These are phyloP conservation scores for Castanea sativa DNA, from an alignment of 306 rosid species.

Conservation along the genomic window DNA sequence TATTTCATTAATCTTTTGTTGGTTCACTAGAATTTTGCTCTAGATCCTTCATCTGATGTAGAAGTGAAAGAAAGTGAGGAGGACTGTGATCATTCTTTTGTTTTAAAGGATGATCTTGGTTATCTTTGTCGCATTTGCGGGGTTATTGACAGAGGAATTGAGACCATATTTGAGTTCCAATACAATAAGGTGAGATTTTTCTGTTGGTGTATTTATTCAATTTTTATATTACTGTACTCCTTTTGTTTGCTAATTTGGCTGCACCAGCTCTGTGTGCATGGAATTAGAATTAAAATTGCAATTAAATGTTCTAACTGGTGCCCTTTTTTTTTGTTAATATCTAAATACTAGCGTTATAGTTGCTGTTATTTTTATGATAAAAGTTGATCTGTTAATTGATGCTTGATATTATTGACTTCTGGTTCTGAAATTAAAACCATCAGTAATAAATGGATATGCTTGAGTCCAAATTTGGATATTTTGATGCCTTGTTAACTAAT, in stretches of 20 bases:
- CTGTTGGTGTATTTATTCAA: neutral
- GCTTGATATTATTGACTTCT: too few species aligned
- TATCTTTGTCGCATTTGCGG: conserved; percentile 93
- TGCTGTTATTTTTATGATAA: neutral
- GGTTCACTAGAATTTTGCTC: conserved; percentile 46
- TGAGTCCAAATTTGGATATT: neutral
- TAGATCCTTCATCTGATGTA: conserved; percentile 42
- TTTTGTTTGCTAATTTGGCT: neutral
- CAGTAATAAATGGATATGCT: neutral
- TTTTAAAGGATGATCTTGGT: conserved; percentile 90
- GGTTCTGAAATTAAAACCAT: neutral
- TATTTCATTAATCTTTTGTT: conserved; percentile 20
- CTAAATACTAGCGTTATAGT: neutral
- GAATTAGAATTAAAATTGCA: neutral
- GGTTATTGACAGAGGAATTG: conserved; percentile 66
- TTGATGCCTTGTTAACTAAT: neutral
- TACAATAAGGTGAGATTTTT: conserved; percentile 47
- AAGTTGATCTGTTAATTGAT: neutral
- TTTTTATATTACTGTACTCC: neutral
- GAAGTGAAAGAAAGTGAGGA: conserved; percentile 32
- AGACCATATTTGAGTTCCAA: conserved; percentile 85
- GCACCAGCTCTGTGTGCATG: neutral
- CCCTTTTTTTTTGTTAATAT: neutral
- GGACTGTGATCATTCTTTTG: conserved; percentile 83
- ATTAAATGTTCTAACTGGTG: neutral